Conservation (phyloP, 2,329 filamentous ascomycete species). For the Penicillium sp. region DNA sequence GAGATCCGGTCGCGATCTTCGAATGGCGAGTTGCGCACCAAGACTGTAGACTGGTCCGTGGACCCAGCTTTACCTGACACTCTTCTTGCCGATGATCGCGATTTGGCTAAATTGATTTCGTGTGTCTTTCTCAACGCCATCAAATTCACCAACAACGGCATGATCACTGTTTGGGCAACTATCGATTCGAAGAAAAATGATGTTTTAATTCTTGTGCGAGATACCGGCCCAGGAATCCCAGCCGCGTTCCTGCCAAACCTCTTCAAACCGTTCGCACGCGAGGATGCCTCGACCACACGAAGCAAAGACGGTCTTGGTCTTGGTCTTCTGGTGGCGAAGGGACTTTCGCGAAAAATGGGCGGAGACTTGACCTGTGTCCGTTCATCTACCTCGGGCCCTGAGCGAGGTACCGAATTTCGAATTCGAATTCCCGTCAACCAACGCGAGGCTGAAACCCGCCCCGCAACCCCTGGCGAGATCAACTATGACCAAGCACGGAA, state of each 20-base stretch:
- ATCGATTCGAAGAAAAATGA: slow-evolving; percentile 55
- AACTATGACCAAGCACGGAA: slow-evolving; percentile 35
- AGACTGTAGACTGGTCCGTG: slow-evolving; percentile 52
- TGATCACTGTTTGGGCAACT: slow-evolving; percentile 57
- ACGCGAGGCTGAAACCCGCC: slow-evolving; percentile 45
- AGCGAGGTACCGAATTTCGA: slow-evolving; percentile 68
- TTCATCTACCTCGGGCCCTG: slow-evolving; percentile 62
- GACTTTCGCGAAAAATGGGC: slow-evolving; percentile 67
- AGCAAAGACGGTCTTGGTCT: slow-evolving; percentile 69
- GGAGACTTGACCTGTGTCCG: slow-evolving; percentile 66
- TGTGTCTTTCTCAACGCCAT: slow-evolving; percentile 67
- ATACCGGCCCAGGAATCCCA: slow-evolving; percentile 70
- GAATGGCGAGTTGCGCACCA: slow-evolving; percentile 46
- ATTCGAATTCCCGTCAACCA: slow-evolving; percentile 64
- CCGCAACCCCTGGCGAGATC: slow-evolving; percentile 50
- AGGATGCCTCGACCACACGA: slow-evolving; percentile 68
- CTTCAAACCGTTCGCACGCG: slow-evolving; percentile 69
- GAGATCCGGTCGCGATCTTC: slow-evolving; percentile 47
- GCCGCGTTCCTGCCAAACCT: slow-evolving; percentile 65
- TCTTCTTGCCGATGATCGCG: slow-evolving; percentile 60
- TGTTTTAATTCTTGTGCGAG: slow-evolving; percentile 62
- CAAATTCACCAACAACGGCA: slow-evolving; percentile 69
- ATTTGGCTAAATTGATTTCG: slow-evolving; percentile 64
- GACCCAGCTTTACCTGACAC: slow-evolving; percentile 49
- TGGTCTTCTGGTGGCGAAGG: slow-evolving; percentile 71